Conservation (phyloP, 345 rosid species). For the Gossypium arboreum region DNA sequence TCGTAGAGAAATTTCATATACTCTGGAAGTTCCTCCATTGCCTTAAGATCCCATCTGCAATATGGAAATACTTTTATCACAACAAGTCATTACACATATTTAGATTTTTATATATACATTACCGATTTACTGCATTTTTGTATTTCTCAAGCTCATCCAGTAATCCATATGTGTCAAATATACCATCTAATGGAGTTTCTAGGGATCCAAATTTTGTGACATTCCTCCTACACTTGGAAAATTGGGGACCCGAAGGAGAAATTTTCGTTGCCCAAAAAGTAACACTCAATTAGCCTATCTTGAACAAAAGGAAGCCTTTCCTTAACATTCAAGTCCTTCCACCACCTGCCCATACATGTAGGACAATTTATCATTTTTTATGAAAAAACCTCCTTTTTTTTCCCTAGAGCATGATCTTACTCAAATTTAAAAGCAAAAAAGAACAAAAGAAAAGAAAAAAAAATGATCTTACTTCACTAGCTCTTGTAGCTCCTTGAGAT, state of each 20-base stretch:
- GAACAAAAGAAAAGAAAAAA: too few species aligned
- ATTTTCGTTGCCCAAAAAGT: neutral
- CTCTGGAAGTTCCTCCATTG: neutral
- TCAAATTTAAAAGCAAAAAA: too few species aligned
- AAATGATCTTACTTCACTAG: neutral
- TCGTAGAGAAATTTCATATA: neutral
- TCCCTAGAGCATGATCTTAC: too few species aligned
- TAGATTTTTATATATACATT: too few species aligned
- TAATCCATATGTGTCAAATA: too few species aligned
- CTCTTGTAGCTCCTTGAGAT: neutral
- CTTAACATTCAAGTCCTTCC: neutral
- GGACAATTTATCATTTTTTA: too few species aligned
- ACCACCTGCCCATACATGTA: neutral
- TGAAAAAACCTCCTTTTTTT: too few species aligned
- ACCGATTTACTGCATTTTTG: too few species aligned
- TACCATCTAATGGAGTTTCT: too few species aligned
- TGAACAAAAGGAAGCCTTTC: neutral
- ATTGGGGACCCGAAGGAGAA: neutral
- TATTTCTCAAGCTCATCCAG: too few species aligned
- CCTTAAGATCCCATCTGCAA: conserved; percentile 8
- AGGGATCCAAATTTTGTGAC: too few species aligned
- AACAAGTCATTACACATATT: too few species aligned
- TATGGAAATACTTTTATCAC: neutral
- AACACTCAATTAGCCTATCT: neutral
- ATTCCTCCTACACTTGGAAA: neutral